These are phyloP conservation scores for Fusarium sp. DNA, from an alignment of 2,329 filamentous ascomycete genomes.

Conservation along the genomic window DNA sequence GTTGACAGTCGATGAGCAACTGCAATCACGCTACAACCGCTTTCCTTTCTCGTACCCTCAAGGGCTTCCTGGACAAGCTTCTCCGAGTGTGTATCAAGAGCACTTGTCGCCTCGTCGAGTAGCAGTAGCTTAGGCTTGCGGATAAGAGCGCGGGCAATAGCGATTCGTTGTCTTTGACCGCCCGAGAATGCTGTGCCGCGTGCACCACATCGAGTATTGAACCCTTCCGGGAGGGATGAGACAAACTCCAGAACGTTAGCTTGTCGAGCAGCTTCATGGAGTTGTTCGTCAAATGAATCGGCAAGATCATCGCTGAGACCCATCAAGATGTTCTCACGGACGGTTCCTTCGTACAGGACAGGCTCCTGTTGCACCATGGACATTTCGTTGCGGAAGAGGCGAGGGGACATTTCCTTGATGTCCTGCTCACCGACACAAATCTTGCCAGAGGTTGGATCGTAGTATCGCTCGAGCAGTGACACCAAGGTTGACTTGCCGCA, in stretches of 20 bases:
- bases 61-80: slow-evolving; percentile 68
- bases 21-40: slow-evolving; percentile 63
- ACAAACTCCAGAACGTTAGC: slow-evolving; percentile 61
- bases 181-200: slow-evolving; percentile 72
- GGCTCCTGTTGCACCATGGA: slow-evolving; percentile 56
- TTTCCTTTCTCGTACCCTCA: slow-evolving; percentile 38
- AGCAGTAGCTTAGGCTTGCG: slow-evolving; percentile 71
- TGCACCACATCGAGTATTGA: slow-evolving; percentile 69
- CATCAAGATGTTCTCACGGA: slow-evolving; percentile 65
- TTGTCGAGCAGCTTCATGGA: slow-evolving; percentile 57
- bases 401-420: slow-evolving; percentile 38
- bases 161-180: slow-evolving; percentile 73
- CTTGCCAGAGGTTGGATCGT: slow-evolving; percentile 49
- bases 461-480: slow-evolving; percentile 59
- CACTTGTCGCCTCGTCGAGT: slow-evolving; percentile 73
- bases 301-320: slow-evolving; percentile 47
- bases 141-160: slow-evolving; percentile 74
- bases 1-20: slow-evolving; percentile 69
- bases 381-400: slow-evolving; percentile 48
- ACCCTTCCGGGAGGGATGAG: slow-evolving; percentile 53
- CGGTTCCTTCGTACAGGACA: slow-evolving; percentile 58
- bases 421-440: slow-evolving; percentile 46
- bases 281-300: slow-evolving; percentile 36
- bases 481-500: slow-evolving; percentile 71
- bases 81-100: slow-evolving; percentile 70